Base-by-base conservation (phyloP, 306 rosid genomes). In the Acacia confusa region DNA sequence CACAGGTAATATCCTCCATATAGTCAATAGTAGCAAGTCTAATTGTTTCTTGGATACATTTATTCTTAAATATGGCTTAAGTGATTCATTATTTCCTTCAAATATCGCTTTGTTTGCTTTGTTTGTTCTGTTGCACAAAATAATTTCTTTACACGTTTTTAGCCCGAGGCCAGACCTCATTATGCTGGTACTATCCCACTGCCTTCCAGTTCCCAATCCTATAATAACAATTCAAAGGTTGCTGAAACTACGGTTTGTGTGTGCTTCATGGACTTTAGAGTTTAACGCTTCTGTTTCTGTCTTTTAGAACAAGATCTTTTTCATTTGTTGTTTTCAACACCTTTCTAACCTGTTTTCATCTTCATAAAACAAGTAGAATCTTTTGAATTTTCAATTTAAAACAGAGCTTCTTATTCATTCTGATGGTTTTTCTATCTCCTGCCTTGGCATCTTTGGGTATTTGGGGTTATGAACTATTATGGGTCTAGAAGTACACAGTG, bases 1-100 rank as follows among this genome's bases (percentile, higher is more conserved):
- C 90, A 87, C 82, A 87, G 88, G 88, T 84, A 50, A 84, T 53
- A 27, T 60, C 9, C 81, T 34, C 50, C 68, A 60, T 50, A 34
- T 77, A 70, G 73, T 74, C 75, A 45, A 57, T 41, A 6, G 15
- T 34, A 22, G 75, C 0, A 38, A 22, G 19, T 50, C 58, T 79
- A 28, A 52, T 30, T 50, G 8, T 66, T 71, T 82, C 63, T 20
- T 70, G 76, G 19, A 78, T 74, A 53, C 52, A 47, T 74, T 67
- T 47, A n/a, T 47, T 73, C 78, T 60, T 77, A 2, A 34, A 50
- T 22, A 45, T 69, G 58, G 36, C 67, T 79, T 48, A 27, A 30
- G 48, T 43, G 53, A 74, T 53, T 53, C 36, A 13, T 53, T 27
- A 63, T 71, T 69, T 28, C 36, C 17, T 45, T 38, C 47, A 20